These are phyloP conservation scores for Solanum aculeatissimum DNA, from an alignment of 305 asterid species.

Conservation along the genomic window DNA sequence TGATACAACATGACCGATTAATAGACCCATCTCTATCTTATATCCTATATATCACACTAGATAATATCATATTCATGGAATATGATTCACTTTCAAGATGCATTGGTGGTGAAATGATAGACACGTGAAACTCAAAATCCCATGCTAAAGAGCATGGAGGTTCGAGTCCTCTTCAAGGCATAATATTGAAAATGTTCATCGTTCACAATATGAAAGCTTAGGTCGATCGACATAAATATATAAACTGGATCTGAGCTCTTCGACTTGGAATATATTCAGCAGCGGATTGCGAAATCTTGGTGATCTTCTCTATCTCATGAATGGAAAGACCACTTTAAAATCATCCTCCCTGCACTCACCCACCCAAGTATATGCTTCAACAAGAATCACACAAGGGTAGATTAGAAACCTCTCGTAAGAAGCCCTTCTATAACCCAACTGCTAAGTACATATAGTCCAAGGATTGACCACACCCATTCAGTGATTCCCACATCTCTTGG, in stretches of 20 bases:
- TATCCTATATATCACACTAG: background rate
- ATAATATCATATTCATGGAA: background rate
- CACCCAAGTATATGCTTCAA: background rate
- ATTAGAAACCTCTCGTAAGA: background rate
- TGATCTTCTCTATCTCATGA: background rate
- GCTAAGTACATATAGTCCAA: background rate
- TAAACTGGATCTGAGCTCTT: background rate
- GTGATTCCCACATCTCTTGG: background rate
- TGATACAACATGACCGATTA: background rate
- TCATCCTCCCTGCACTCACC: background rate
- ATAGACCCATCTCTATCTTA: background rate
- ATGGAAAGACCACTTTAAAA: background rate
- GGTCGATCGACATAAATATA: background rate
- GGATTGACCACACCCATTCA: background rate
- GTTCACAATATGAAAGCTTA: background rate
- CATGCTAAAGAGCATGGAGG: background rate
- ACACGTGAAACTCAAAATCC: background rate
- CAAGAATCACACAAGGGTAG: background rate
- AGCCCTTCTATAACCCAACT: background rate
- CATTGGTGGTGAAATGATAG: background rate
- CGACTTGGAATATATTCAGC: background rate
- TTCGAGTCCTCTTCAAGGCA: background rate
- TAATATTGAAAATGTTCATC: background rate
- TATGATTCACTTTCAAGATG: background rate
- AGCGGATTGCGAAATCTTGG: background rate